Percentiles rank a stretch among this genome's conserved stretches.
phyloP scores from a whole-genome alignment of 208 protist genomes.

The Leptomonas seymouri region DNA sequence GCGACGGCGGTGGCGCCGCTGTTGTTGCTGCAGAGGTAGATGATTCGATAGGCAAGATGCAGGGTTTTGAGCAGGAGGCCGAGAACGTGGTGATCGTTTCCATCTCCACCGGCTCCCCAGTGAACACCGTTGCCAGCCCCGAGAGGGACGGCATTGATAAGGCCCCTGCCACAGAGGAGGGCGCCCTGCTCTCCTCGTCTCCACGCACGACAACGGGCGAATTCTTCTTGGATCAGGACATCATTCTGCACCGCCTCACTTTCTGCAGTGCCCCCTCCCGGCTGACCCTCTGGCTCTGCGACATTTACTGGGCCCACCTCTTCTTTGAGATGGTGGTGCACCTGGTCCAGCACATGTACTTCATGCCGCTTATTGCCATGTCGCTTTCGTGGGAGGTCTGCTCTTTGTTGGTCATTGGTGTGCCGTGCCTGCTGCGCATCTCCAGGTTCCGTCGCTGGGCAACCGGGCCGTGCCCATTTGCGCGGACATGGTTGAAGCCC shows the following conservation, averaged over 20 bases:
- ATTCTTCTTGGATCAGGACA: conserved; percentile 41
- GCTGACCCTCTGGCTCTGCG: conserved; percentile 62
- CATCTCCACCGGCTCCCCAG: not conserved
- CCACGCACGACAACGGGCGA: conserved; percentile 34
- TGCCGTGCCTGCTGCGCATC: conserved; percentile 58
- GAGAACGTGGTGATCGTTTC: conserved; percentile 14
- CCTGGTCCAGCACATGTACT: conserved; percentile 80
- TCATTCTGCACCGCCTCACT: conserved; percentile 68
- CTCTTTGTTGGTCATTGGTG: conserved; percentile 38
- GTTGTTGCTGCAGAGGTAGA: not conserved
- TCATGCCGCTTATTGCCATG: conserved; percentile 81
- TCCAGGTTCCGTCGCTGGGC: conserved; percentile 44
- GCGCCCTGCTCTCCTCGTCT: conserved; percentile 1
- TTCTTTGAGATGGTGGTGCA: conserved; percentile 66
- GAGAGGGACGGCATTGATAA: not conserved
- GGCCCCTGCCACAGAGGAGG: not conserved
- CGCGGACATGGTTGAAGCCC: conserved; percentile 43
- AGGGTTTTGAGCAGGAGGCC: not conserved
- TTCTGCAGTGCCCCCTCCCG: conserved; percentile 61
- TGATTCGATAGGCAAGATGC: not conserved
- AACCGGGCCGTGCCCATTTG: conserved; percentile 43
- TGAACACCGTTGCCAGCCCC: not conserved
- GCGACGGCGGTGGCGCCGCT: not conserved
- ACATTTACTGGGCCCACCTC: conserved; percentile 74
- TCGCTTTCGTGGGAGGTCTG: conserved; percentile 72